phyloP scores from a whole-genome alignment of 163 green algal genomes.

The Chloroidium sp. region DNA sequence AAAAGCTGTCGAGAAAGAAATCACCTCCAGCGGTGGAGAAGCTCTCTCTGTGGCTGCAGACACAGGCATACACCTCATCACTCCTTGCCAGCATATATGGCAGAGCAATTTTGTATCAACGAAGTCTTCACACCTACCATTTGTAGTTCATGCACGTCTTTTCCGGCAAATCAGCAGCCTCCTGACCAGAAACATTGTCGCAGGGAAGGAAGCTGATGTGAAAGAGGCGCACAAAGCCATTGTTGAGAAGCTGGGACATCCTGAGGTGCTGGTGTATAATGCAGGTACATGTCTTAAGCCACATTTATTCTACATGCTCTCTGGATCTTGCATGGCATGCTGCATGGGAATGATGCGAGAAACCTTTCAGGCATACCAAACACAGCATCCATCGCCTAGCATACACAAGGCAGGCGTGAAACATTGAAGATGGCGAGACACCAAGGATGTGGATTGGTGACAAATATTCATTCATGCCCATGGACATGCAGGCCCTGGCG shows the following conservation, averaged over 20 bases:
- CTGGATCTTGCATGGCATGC: not conserved
- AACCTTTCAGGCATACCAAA: not conserved
- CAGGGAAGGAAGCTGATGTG: not conserved
- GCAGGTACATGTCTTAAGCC: conserved; percentile 6
- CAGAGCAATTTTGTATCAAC: too few species aligned
- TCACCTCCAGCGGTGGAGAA: conserved; percentile 7
- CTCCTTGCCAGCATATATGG: too few species aligned
- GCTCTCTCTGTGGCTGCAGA: conserved; percentile 10
- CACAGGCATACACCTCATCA: not conserved
- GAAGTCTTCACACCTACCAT: too few species aligned
- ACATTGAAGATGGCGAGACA: not conserved
- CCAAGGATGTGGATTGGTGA: not conserved
- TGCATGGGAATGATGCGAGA: not conserved
- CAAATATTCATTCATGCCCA: not conserved
- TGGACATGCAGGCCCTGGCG: not conserved
- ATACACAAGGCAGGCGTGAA: not conserved
- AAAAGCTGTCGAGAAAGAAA: conserved; percentile 8
- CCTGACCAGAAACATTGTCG: too few species aligned
- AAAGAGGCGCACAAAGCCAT: not conserved
- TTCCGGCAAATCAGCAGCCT: too few species aligned
- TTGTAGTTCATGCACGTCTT: too few species aligned
- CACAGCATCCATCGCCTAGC: not conserved
- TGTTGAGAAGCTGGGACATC: conserved; percentile 5
- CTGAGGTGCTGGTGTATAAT: conserved; percentile 24
- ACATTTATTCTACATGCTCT: not conserved